Evolutionary conservation across 805 yeast genomes (phyloP).

Genomic region (Huiozyma naganishii): DNA sequence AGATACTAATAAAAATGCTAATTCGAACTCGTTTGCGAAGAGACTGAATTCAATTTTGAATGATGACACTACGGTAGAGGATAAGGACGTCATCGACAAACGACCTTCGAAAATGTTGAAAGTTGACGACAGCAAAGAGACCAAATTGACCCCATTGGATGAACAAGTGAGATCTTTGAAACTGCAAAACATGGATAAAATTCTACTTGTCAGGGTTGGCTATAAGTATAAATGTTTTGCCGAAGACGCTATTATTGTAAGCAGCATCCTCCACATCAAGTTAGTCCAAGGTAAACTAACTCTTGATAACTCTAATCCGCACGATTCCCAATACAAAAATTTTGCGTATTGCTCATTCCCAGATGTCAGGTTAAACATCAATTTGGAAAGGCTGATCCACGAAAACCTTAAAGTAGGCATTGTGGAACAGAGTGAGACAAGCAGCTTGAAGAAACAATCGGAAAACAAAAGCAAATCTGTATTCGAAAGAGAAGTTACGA

Average conservation of each 20-base stretch:
- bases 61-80: background rate
- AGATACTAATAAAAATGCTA: background rate
- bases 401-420: conserved; percentile 77
- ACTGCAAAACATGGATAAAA: conserved; percentile 45
- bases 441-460: conserved; percentile 49
- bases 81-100: background rate
- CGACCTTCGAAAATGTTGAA: background rate
- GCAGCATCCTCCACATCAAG: conserved; percentile 58
- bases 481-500: conserved; percentile 58
- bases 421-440: conserved; percentile 75
- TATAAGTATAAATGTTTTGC: conserved; percentile 85
- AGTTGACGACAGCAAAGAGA: conserved; percentile 9
- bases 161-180: conserved; percentile 66
- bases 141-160: conserved; percentile 62
- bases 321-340: conserved; percentile 40
- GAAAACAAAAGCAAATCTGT: conserved; percentile 40
- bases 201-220: conserved; percentile 81
- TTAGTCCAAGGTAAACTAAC: conserved; percentile 58
- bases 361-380: conserved; percentile 59
- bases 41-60: background rate
- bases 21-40: background rate
- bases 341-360: conserved; percentile 86
- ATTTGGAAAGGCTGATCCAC: conserved; percentile 60
- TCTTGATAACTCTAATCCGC: conserved; percentile 39
- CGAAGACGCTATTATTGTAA: conserved; percentile 65